Conservation (phyloP, 1,284 basidiomycete species). For the Tilletia caries region DNA sequence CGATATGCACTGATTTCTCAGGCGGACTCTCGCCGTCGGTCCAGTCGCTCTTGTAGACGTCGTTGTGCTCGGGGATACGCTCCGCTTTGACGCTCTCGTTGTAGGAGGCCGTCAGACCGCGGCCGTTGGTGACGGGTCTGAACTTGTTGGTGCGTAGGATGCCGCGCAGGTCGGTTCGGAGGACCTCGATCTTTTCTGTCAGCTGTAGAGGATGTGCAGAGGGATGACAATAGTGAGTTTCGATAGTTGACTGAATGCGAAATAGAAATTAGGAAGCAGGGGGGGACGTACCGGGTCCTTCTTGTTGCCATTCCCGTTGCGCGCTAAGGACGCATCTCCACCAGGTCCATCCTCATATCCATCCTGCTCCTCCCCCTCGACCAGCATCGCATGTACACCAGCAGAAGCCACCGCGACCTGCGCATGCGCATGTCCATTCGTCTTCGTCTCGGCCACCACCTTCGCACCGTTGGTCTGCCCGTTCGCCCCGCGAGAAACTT, state of each 20-base stretch:
- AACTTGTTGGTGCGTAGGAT: slow-evolving; percentile 53
- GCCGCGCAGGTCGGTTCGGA: slow-evolving; percentile 46
- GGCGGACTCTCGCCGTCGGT: slow-evolving; percentile 25
- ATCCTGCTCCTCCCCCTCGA: neutral
- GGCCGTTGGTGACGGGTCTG: slow-evolving; percentile 46
- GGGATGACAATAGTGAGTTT: neutral
- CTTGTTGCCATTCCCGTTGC: neutral
- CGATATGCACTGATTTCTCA: slow-evolving; percentile 25
- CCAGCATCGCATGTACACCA: neutral
- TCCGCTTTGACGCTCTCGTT: slow-evolving; percentile 42
- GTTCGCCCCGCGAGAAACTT: slow-evolving; percentile 17
- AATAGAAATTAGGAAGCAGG: too few species aligned
- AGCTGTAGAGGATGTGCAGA: slow-evolving; percentile 14
- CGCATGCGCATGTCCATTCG: slow-evolving; percentile 13
- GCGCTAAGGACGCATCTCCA: neutral
- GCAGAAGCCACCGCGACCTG: slow-evolving; percentile 17
- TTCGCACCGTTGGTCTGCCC: too few species aligned
- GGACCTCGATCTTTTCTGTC: slow-evolving; percentile 34
- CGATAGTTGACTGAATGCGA: too few species aligned
- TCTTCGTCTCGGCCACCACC: too few species aligned
- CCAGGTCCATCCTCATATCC: slow-evolving; percentile 3
- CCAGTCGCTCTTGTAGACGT: slow-evolving; percentile 48
- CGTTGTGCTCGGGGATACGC: slow-evolving; percentile 47
- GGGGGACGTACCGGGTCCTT: slow-evolving; percentile 14
- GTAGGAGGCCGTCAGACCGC: slow-evolving; percentile 45